These are phyloP conservation scores for Pseudogymnoascus verrucosus DNA, from an alignment of 2,329 filamentous ascomycete species.

Conservation along the genomic window DNA sequence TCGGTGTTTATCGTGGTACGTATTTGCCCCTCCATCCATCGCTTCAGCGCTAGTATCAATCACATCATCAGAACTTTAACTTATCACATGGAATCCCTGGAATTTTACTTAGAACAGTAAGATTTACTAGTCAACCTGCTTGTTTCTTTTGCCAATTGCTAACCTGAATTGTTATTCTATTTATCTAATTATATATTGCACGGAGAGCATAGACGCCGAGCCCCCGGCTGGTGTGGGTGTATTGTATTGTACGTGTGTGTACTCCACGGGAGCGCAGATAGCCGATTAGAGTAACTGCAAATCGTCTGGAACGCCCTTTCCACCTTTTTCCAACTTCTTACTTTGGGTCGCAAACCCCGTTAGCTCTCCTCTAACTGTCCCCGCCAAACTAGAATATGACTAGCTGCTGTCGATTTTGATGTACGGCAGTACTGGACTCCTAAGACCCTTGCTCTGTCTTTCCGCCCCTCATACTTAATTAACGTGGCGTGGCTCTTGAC, in stretches of 20 bases:
- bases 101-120: neutral
- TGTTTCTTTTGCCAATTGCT: neutral
- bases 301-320: neutral
- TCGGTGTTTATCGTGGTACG: slow-evolving; percentile 2
- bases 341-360: slow-evolving; percentile 3
- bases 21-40: slow-evolving; percentile 2
- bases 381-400: neutral
- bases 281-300: neutral
- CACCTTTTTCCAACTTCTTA: slow-evolving; percentile 1
- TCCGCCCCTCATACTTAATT: slow-evolving; percentile 3
- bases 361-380: neutral
- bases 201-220: slow-evolving; percentile 1
- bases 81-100: slow-evolving; percentile 6
- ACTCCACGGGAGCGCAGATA: neutral
- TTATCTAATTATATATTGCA: neutral
- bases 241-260: neutral
- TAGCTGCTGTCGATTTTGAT: neutral
- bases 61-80: slow-evolving; percentile 2
- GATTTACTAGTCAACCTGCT: neutral
- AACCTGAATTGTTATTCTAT: neutral
- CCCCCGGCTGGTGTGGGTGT: neutral
- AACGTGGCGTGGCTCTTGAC: slow-evolving; percentile 3
- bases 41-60: neutral
- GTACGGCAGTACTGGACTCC: neutral
- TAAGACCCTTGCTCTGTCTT: neutral